A percentile compares a stretch with the other conserved stretches of the same genome.
phyloP scores from a whole-genome alignment of 1,284 basidiomycete species.

The Moesziomyces antarcticus region DNA sequence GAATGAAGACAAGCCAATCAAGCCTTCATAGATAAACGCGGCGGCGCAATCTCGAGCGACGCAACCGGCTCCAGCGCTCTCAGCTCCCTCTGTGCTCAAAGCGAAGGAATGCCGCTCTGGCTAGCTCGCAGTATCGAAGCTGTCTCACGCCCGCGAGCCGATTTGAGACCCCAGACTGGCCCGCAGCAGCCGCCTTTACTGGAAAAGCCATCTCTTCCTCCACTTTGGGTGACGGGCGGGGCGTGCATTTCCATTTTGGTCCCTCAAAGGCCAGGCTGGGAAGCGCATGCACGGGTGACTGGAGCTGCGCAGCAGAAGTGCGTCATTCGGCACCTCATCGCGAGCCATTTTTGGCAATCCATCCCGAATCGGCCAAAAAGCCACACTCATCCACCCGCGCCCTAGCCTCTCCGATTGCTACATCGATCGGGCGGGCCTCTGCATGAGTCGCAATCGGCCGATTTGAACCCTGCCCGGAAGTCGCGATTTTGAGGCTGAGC shows the following conservation, averaged over 20 bases:
- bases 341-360: slow-evolving; percentile 12
- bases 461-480: slow-evolving; percentile 7
- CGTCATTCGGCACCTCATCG: slow-evolving; percentile 28
- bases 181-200: no score
- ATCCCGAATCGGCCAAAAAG: not conserved
- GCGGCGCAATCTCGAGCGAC: not conserved
- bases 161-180: no score
- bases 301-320: slow-evolving; percentile 18
- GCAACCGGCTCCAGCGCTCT: not conserved
- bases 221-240: no score
- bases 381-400: not conserved
- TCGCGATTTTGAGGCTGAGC: not conserved
- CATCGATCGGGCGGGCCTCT: slow-evolving; percentile 6
- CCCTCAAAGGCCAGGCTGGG: not conserved
- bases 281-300: not conserved
- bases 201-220: no score
- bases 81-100: no score
- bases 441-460: not conserved
- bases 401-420: not conserved
- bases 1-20: not conserved
- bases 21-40: not conserved
- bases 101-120: not conserved
- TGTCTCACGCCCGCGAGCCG: no score
- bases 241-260: not conserved
- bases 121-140: no score